Percentiles rank a stretch among this genome's conserved stretches.
These are phyloP conservation scores for Colletotrichum kahawae DNA, from an alignment of 2,329 filamentous ascomycete species.

Conservation along the genomic window DNA sequence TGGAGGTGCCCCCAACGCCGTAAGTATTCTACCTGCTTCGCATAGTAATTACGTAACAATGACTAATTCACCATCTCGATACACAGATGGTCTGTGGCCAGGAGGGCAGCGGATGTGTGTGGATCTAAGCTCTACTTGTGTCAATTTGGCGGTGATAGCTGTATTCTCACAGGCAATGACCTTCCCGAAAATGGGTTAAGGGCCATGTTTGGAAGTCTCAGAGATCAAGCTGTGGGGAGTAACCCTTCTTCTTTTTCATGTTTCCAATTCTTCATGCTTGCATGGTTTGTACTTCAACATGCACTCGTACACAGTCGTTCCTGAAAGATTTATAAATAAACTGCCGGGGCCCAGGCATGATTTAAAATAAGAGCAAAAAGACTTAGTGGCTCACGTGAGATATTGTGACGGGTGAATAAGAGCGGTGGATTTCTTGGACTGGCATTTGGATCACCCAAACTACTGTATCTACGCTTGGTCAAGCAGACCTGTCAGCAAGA, in stretches of 20 bases:
- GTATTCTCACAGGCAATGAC: background rate
- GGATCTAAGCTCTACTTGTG: background rate
- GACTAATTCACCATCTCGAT: background rate
- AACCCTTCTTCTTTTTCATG: background rate
- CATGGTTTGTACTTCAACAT: background rate
- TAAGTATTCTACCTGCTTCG: background rate
- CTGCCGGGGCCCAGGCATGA: background rate
- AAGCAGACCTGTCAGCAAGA: background rate
- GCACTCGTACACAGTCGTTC: background rate
- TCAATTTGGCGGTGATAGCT: background rate
- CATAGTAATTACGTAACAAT: background rate
- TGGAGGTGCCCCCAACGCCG: constrained; percentile 17
- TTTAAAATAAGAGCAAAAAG: background rate
- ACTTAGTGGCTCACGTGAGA: background rate
- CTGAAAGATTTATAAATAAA: background rate
- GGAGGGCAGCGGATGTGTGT: background rate
- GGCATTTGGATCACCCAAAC: background rate
- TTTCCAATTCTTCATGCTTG: background rate
- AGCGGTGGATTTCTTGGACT: background rate
- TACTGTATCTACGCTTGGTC: background rate
- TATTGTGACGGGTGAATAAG: background rate
- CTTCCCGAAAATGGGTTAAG: background rate
- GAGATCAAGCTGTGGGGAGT: background rate
- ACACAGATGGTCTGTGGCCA: background rate
- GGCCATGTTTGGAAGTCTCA: rapidly evolving